A percentile compares a stretch with the other conserved stretches of the same genome.
Conservation (phyloP, 345 rosid genomes). For the Turritis glabra region DNA sequence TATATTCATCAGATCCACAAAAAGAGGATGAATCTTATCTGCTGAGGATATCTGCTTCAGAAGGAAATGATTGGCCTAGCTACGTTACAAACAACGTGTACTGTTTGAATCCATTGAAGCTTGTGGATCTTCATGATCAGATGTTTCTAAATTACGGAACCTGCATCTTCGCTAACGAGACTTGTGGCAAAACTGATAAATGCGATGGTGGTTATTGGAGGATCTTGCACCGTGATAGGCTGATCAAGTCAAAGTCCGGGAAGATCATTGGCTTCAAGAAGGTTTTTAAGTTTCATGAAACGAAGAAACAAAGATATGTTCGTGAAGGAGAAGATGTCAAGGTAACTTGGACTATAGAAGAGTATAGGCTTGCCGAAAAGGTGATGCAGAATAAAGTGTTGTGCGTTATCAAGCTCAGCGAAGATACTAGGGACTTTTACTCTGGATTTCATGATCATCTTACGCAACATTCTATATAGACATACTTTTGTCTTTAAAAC, state of each 20-base stretch:
- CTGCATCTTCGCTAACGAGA: background rate
- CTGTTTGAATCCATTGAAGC: background rate
- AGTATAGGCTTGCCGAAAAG: background rate
- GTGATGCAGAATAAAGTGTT: background rate
- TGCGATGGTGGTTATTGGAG: background rate
- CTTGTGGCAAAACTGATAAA: background rate
- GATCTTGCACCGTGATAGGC: background rate
- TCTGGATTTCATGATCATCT: no score
- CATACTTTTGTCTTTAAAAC: no score
- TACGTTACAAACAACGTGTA: background rate
- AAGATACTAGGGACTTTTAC: no score
- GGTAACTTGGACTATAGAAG: background rate
- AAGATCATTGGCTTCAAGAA: slow-evolving; percentile 18
- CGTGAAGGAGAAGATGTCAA: background rate
- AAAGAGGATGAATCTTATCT: background rate
- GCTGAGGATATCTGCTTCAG: background rate
- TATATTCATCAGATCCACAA: background rate
- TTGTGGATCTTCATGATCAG: background rate
- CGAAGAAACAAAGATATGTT: background rate
- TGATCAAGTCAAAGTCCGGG: background rate
- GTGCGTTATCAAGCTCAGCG: background rate
- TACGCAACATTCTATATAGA: no score
- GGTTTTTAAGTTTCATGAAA: background rate
- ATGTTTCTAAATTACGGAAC: background rate
- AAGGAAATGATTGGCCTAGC: background rate